A percentile compares a stretch with the other conserved stretches of the same genome.
Conservation (phyloP, 2,329 filamentous ascomycete genomes). For the Cladobotryum protrusum region DNA sequence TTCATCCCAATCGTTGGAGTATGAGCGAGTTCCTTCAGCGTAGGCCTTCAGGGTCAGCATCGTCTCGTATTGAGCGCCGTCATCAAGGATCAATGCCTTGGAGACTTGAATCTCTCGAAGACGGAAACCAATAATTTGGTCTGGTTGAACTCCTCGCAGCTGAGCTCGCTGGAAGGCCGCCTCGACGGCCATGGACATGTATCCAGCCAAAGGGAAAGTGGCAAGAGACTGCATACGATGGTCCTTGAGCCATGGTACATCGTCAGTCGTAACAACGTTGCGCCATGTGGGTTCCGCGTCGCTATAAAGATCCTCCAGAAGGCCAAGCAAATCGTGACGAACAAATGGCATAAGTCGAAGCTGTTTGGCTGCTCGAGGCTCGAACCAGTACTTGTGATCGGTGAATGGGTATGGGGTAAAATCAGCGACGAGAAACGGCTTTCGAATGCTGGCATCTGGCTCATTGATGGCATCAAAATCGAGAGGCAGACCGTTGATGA, state of each 20-base stretch:
- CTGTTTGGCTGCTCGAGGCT: slow-evolving; percentile 37
- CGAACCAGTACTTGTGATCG: slow-evolving; percentile 42
- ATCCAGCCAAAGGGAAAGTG: slow-evolving; percentile 50
- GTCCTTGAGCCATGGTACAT: slow-evolving; percentile 52
- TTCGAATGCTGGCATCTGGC: slow-evolving; percentile 9
- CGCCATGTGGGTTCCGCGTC: slow-evolving; percentile 44
- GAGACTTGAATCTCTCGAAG: slow-evolving; percentile 22
- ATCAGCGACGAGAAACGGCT: slow-evolving; percentile 31
- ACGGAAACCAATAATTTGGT: slow-evolving; percentile 17
- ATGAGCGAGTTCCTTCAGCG: slow-evolving; percentile 22
- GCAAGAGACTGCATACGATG: slow-evolving; percentile 52
- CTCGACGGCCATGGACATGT: slow-evolving; percentile 45
- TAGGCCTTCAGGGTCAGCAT: slow-evolving; percentile 20
- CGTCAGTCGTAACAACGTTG: slow-evolving; percentile 40
- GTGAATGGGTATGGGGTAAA: slow-evolving; percentile 45
- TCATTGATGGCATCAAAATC: slow-evolving; percentile 43
- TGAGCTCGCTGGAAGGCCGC: slow-evolving; percentile 33
- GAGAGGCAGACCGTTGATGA: slow-evolving; percentile 37
- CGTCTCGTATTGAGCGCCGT: slow-evolving; percentile 20
- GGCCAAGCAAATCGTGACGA: slow-evolving; percentile 42
- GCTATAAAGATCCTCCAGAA: slow-evolving; percentile 36
- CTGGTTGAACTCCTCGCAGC: slow-evolving; percentile 16
- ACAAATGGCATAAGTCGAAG: slow-evolving; percentile 35
- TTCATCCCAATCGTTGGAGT: slow-evolving; percentile 46
- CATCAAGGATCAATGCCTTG: slow-evolving; percentile 23